Evolutionary conservation across 305 asterid species (phyloP).

Genomic region (Fraxinus paxiana): DNA sequence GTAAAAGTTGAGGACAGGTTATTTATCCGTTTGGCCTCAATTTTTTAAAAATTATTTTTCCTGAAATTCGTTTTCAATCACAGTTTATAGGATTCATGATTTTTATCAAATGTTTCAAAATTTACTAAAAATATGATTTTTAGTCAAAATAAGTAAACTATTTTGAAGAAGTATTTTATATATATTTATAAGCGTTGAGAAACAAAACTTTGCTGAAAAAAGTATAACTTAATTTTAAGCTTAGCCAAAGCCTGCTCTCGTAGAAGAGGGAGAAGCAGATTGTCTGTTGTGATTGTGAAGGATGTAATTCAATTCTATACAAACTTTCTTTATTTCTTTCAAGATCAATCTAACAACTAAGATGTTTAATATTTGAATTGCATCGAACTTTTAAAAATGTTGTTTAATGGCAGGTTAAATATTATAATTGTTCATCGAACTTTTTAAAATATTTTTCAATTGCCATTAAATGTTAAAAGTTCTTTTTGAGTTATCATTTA

Average conservation of each 20-base stretch:
- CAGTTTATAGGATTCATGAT: background rate
- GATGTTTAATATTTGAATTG: background rate
- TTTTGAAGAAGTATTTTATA: background rate
- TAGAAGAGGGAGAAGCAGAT: background rate
- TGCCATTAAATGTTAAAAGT: background rate
- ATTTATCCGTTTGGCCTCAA: background rate
- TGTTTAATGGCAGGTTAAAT: background rate
- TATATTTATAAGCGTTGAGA: background rate
- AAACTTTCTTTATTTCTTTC: background rate
- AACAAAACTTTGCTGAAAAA: background rate
- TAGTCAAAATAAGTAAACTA: background rate
- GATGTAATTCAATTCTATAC: background rate
- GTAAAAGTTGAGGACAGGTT: background rate
- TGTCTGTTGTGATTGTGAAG: background rate
- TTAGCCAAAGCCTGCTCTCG: background rate
- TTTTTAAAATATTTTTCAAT: background rate
- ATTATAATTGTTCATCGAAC: background rate
- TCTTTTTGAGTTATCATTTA: background rate
- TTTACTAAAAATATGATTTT: background rate
- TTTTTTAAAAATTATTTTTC: background rate
- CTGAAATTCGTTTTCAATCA: too few relatives aligned
- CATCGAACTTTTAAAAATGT: too few relatives aligned
- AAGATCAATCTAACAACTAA: background rate
- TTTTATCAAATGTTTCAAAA: background rate
- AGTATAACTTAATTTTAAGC: background rate